Evolutionary conservation across 352 stramenopile genomes (phyloP).

Genomic region (Pythium aquatile): DNA sequence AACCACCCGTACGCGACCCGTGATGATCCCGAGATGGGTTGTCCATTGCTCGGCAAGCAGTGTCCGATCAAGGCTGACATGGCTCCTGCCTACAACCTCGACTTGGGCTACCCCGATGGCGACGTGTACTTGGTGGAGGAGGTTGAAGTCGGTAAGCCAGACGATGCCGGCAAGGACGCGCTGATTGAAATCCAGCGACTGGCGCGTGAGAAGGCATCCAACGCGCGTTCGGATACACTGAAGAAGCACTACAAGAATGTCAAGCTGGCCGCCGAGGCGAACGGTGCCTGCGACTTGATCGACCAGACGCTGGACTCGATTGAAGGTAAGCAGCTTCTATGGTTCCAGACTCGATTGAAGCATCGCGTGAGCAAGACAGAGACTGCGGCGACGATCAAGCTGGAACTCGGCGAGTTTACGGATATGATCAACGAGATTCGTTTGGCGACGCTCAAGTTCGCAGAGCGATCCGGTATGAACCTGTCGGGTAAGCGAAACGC

Average conservation of each 20-base stretch:
- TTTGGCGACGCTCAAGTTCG: slow-evolving; percentile 73
- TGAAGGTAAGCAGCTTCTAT: slow-evolving; percentile 63
- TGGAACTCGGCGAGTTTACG: slow-evolving; percentile 79
- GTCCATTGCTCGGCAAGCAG: slow-evolving; percentile 88
- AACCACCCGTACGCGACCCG: slow-evolving; percentile 88
- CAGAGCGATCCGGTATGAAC: slow-evolving; percentile 86
- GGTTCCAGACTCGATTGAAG: slow-evolving; percentile 77
- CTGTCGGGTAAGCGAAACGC: slow-evolving; percentile 76
- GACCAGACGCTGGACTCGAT: slow-evolving; percentile 77
- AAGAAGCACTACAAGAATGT: slow-evolving; percentile 90
- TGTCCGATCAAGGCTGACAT: slow-evolving; percentile 89
- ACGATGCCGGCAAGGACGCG: slow-evolving; percentile 68
- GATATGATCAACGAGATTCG: slow-evolving; percentile 82
- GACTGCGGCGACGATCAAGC: slow-evolving; percentile 84
- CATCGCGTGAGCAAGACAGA: slow-evolving; percentile 68
- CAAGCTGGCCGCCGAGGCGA: slow-evolving; percentile 76
- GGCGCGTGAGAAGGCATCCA: slow-evolving; percentile 59
- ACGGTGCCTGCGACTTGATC: slow-evolving; percentile 72
- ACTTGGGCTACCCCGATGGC: slow-evolving; percentile 79
- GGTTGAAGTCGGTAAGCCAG: slow-evolving; percentile 62
- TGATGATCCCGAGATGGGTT: slow-evolving; percentile 79
- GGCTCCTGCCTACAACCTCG: slow-evolving; percentile 65
- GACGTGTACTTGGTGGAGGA: slow-evolving; percentile 78
- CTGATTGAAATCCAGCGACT: slow-evolving; percentile 69
- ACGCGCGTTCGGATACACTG: slow-evolving; percentile 67